Base-by-base conservation (phyloP, 2,329 filamentous ascomycete species). In the Triangularia verruculosa region DNA sequence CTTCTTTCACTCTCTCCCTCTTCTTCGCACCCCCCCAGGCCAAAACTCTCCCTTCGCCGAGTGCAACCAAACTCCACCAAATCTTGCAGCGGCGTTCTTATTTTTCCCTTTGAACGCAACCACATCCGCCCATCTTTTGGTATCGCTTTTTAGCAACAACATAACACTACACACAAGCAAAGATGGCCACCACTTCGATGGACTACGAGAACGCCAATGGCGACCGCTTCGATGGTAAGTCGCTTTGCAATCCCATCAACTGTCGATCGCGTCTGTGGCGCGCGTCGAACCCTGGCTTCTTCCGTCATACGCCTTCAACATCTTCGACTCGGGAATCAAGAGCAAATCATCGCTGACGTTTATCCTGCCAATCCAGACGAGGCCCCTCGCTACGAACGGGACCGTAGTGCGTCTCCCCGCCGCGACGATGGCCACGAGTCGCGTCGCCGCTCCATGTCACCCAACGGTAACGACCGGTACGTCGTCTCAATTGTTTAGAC, bases 201-300 rank as follows among this genome's bases (percentile, higher is more conserved):
- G 87, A 89, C 74, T 89, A 89, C 76, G 87, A 89, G 76, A 85
- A 84, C 74, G 84, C 86, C 68, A 88, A 86, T 72, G 86, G 85
- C 72, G 84, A 88, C 76, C 86, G 84, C 67, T 89, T 87, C 69
- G 86, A 89, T 73, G 87, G 87, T 89, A 78, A 71, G 80, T 72
- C 52, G 62, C 51, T n/a, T n/a, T 54, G 51, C 13, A 13, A 24
- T 54, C 22, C 5, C 39, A 15, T 39, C 24, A 22, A 52, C 53
- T 20, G 28, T 57, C 57, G 55, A 39, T 30, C 20, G 47, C 39
- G 57, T 52, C 53, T 27, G 22, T 57, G 13, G 30, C 32, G 30
- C 34, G 30, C 25, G 51, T 57, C 22, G 22, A n/a, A 28, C 53
- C 54, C 34, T 61, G 57, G 32, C 43, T 54, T 17, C 27, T 2